These are phyloP conservation scores for Amborella trichopoda DNA, from an alignment of 164 flowering plant species.

Conservation along the genomic window DNA sequence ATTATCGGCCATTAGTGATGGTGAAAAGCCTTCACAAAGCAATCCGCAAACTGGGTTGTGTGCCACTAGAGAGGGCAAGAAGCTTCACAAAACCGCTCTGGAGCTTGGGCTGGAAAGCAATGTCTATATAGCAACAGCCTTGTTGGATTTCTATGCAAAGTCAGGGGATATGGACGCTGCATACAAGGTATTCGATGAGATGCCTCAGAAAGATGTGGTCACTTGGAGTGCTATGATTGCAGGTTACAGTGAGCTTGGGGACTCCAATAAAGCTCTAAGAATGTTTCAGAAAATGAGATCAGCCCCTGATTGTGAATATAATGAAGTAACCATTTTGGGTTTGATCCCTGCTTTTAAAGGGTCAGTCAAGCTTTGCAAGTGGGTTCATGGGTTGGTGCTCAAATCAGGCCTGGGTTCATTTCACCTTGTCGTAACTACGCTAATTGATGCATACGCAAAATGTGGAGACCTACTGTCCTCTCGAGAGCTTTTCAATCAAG, in stretches of 20 bases:
- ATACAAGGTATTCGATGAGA: slow-evolving; percentile 14
- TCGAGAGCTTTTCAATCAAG: slow-evolving; percentile 6
- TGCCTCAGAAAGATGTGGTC: slow-evolving; percentile 22
- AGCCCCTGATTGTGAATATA: slow-evolving; percentile 11
- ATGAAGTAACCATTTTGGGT: slow-evolving; percentile 13
- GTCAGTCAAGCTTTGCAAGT: slow-evolving; percentile 2
- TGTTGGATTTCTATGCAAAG: slow-evolving; percentile 14
- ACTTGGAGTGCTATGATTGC: slow-evolving; percentile 22
- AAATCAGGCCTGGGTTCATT: slow-evolving; percentile 14
- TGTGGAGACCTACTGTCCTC: slow-evolving; percentile 10
- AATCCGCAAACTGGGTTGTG: no score
- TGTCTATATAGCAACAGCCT: slow-evolving; percentile 14
- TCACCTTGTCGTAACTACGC: slow-evolving; percentile 14
- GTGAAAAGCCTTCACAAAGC: no score
- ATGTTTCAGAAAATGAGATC: slow-evolving; percentile 16
- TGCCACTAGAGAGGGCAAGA: slow-evolving; percentile 17
- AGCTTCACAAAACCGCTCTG: slow-evolving; percentile 8
- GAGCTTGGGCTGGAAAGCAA: slow-evolving; percentile 10
- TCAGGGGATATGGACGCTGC: slow-evolving; percentile 12
- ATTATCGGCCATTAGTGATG: no score
- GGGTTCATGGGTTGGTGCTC: slow-evolving; percentile 14
- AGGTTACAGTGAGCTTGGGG: slow-evolving; percentile 11
- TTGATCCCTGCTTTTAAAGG: slow-evolving; percentile 14
- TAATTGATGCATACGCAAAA: slow-evolving; percentile 18
- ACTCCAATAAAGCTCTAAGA: slow-evolving; percentile 3